phyloP scores from a whole-genome alignment of 176 grass and related monocot genomes.

The Otatea glauca region DNA sequence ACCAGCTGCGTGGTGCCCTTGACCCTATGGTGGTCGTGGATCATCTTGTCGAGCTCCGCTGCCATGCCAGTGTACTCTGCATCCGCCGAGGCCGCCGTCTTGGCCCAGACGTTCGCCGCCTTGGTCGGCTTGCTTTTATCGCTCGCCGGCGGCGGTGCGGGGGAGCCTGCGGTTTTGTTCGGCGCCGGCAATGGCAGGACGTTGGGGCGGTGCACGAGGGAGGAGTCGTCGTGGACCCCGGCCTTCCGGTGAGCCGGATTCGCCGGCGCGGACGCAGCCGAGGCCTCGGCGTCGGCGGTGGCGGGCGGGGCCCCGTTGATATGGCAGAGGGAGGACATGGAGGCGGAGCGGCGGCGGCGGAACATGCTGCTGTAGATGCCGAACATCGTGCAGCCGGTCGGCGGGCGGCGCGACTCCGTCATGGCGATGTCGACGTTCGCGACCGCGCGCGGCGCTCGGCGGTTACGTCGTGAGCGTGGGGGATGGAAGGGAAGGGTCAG shows the following conservation, averaged over 20 bases:
- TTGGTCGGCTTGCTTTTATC: slow-evolving; percentile 7
- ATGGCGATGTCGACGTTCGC: slow-evolving; percentile 44
- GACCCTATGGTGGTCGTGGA: slow-evolving; percentile 66
- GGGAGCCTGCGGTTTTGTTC: slow-evolving; percentile 3
- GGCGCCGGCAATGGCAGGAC: background rate
- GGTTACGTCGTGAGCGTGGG: slow-evolving; percentile 14
- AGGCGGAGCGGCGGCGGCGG: slow-evolving; percentile 66
- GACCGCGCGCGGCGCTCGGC: slow-evolving; percentile 21
- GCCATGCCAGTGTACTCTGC: slow-evolving; percentile 74
- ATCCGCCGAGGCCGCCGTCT: background rate
- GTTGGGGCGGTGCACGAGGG: slow-evolving; percentile 41
- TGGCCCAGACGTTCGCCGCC: slow-evolving; percentile 34
- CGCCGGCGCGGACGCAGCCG: background rate
- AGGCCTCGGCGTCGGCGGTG: background rate
- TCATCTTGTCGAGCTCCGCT: slow-evolving; percentile 86
- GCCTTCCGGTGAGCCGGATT: slow-evolving; percentile 30
- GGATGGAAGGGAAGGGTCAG: background rate
- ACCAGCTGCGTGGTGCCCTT: slow-evolving; percentile 64
- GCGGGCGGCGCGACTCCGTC: slow-evolving; percentile 58
- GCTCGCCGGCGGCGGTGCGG: background rate
- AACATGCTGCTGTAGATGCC: slow-evolving; percentile 72
- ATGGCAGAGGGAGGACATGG: slow-evolving; percentile 60
- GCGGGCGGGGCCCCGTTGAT: slow-evolving; percentile 22
- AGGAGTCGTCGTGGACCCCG: slow-evolving; percentile 34
- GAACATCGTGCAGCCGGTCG: slow-evolving; percentile 80